Conservation (phyloP, 345 rosid genomes). For the Gossypium rotundifolium region DNA sequence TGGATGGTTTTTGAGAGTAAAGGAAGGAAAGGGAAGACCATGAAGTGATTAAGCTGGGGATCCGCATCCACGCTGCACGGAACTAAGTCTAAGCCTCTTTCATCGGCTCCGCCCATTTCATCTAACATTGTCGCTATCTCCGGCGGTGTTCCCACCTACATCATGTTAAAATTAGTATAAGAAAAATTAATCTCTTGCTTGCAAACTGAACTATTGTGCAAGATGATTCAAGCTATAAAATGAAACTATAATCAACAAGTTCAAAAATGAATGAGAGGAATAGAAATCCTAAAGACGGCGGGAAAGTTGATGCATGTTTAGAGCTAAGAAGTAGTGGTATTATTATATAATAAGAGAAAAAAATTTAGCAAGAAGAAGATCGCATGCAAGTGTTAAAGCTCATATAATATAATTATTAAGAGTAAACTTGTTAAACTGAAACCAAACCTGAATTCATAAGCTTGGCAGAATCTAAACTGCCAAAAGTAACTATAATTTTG, state of each 20-base stretch:
- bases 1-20: background rate
- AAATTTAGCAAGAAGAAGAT: background rate
- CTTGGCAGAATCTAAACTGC: background rate
- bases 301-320: background rate
- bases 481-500: background rate
- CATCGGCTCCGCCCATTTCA: background rate
- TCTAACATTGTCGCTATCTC: conserved; percentile 37
- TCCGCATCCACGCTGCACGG: conserved; percentile 52
- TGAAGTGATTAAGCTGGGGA: conserved; percentile 94
- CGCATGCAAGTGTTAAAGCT: background rate
- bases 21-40: conserved; percentile 37
- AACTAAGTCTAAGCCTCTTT: background rate
- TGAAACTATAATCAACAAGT: background rate
- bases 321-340: background rate
- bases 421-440: background rate
- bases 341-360: background rate
- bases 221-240: background rate
- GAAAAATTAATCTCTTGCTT: background rate
- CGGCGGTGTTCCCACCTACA: conserved; percentile 84
- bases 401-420: background rate
- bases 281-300: background rate
- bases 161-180: too few relatives aligned
- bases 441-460: background rate
- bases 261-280: background rate
- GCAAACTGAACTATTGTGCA: background rate